These are phyloP conservation scores for Fusarium mexicanum DNA, from an alignment of 2,329 filamentous ascomycete genomes.

Conservation along the genomic window DNA sequence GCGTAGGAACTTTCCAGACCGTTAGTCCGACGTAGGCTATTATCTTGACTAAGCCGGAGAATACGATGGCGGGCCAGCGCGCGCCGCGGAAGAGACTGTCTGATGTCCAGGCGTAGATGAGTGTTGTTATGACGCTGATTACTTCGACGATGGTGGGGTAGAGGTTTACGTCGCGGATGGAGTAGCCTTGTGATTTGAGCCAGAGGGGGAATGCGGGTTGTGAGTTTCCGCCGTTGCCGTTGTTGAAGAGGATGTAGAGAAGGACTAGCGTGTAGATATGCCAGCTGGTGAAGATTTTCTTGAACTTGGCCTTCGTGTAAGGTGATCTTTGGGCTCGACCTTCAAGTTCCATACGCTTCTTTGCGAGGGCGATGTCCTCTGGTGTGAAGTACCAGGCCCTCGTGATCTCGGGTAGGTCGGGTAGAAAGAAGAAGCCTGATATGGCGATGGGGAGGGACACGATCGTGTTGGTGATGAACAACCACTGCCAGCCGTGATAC, in stretches of 20 bases:
- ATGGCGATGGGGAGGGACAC: slow-evolving; percentile 49
- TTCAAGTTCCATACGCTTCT: slow-evolving; percentile 51
- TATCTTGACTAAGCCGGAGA: slow-evolving; percentile 58
- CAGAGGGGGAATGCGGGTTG: slow-evolving; percentile 66
- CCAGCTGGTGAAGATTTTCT: slow-evolving; percentile 71
- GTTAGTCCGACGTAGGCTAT: slow-evolving; percentile 53
- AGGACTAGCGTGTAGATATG: slow-evolving; percentile 68
- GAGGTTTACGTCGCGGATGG: slow-evolving; percentile 56
- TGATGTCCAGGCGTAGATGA: slow-evolving; percentile 73
- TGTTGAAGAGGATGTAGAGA: slow-evolving; percentile 73
- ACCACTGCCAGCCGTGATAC: slow-evolving; percentile 58
- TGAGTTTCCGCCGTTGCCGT: slow-evolving; percentile 57
- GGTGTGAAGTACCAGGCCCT: slow-evolving; percentile 44
- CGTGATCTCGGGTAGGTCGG: slow-evolving; percentile 43
- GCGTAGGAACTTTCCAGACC: slow-evolving; percentile 56
- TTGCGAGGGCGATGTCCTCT: slow-evolving; percentile 41
- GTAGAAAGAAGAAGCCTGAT: slow-evolving; percentile 47
- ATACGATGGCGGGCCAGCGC: slow-evolving; percentile 72
- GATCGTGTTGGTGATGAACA: slow-evolving; percentile 50
- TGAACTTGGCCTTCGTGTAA: slow-evolving; percentile 60
- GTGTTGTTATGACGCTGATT: slow-evolving; percentile 65
- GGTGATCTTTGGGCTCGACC: slow-evolving; percentile 54
- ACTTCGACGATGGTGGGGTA: slow-evolving; percentile 69
- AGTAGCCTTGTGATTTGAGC: slow-evolving; percentile 57
- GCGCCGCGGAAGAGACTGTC: slow-evolving; percentile 67